Evolutionary conservation across 1,284 basidiomycete genomes (phyloP).

Genomic region (Trametes hirsuta): DNA sequence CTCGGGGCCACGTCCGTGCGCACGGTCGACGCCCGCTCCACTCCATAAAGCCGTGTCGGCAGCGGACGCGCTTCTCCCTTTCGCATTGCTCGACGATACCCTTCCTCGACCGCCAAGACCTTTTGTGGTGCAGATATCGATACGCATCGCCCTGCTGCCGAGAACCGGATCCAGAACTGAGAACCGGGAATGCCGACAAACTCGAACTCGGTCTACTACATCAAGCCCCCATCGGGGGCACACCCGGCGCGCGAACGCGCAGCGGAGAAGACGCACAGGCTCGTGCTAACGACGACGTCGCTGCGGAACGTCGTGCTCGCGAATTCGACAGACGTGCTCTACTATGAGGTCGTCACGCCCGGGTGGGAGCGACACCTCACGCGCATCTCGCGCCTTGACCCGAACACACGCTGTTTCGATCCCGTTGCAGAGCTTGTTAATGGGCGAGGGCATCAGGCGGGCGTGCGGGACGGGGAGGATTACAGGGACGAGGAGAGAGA

Average conservation of each 20-base stretch:
- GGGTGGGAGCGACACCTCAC: conserved; percentile 43
- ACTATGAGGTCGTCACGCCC: conserved; percentile 47
- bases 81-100: conserved; percentile 2
- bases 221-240: conserved; percentile 3
- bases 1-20: conserved; percentile 4
- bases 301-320: conserved; percentile 44
- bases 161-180: neutral
- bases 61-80: neutral
- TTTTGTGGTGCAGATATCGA: neutral
- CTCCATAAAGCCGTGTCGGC: conserved; percentile 8
- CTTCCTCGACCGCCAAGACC: neutral
- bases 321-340: conserved; percentile 41
- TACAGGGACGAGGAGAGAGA: neutral
- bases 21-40: conserved; percentile 6
- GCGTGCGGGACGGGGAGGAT: neutral
- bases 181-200: neutral
- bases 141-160: neutral
- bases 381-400: conserved; percentile 39
- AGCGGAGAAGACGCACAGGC: conserved; percentile 34
- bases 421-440: conserved; percentile 40
- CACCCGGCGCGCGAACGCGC: neutral
- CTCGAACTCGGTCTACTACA: conserved; percentile 22
- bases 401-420: conserved; percentile 38
- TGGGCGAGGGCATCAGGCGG: conserved; percentile 25
- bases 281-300: conserved; percentile 43